Conservation (phyloP, 352 stramenopile genomes). For the Pythium chondricola region DNA sequence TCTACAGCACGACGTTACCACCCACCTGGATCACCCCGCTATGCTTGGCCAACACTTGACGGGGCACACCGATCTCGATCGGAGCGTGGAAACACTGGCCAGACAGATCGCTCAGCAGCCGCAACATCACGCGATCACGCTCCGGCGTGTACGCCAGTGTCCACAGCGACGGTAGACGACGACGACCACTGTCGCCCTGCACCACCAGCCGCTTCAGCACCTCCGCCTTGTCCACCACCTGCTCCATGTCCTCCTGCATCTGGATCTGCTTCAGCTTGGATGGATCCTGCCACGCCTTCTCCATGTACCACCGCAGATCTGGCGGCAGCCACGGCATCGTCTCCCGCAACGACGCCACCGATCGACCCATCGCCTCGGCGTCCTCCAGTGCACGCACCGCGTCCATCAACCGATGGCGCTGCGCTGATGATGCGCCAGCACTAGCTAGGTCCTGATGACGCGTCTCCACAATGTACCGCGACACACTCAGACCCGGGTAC, state of each 20-base stretch:
- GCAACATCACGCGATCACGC: slow-evolving; percentile 1
- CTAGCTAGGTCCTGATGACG: too few relatives aligned
- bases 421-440: too few relatives aligned
- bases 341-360: slow-evolving; percentile 2
- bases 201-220: slow-evolving; percentile 14
- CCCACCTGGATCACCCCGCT: slow-evolving; percentile 3
- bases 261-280: slow-evolving; percentile 11
- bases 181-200: neutral
- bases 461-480: slow-evolving; percentile 11
- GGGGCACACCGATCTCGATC: slow-evolving; percentile 9
- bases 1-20: too few relatives aligned
- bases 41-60: slow-evolving; percentile 12
- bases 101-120: slow-evolving; percentile 18
- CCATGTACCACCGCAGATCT: slow-evolving; percentile 18
- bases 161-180: slow-evolving; percentile 19
- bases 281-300: slow-evolving; percentile 15
- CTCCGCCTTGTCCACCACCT: slow-evolving; percentile 4
- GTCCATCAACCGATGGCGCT: slow-evolving; percentile 6
- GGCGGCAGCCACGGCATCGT: slow-evolving; percentile 16
- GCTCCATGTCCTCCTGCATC: slow-evolving; percentile 12
- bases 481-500: slow-evolving; percentile 16
- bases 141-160: slow-evolving; percentile 18
- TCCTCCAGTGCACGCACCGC: slow-evolving; percentile 1
- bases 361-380: neutral
- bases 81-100: slow-evolving; percentile 15